Evolutionary conservation across 2,329 filamentous ascomycete genomes (phyloP).

Genomic region (Trichoderma gracile): DNA sequence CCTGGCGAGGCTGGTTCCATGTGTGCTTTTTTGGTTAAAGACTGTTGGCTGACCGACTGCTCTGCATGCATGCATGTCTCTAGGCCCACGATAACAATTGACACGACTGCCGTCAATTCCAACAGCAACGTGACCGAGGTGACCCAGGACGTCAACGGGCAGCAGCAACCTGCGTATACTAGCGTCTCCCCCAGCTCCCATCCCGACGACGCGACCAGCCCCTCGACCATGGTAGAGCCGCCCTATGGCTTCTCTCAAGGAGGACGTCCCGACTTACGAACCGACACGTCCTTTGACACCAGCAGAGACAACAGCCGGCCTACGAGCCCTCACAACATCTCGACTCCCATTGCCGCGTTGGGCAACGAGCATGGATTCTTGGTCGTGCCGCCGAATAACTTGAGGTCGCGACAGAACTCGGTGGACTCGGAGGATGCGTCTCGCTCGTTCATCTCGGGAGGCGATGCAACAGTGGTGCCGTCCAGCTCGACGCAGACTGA

Average conservation of each 20-base stretch:
- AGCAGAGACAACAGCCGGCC: slow-evolving; percentile 65
- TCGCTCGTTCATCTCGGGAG: slow-evolving; percentile 60
- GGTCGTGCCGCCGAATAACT: slow-evolving; percentile 60
- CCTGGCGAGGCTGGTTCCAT: slow-evolving; percentile 19
- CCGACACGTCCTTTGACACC: slow-evolving; percentile 61
- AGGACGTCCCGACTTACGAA: slow-evolving; percentile 48
- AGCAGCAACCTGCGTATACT: slow-evolving; percentile 27
- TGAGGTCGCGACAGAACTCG: slow-evolving; percentile 66
- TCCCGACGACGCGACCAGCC: slow-evolving; percentile 45
- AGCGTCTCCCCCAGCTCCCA: slow-evolving; percentile 40
- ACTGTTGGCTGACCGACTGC: slow-evolving; percentile 16
- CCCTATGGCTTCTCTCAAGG: slow-evolving; percentile 33
- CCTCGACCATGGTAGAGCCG: slow-evolving; percentile 41
- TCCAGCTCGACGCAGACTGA: slow-evolving; percentile 48
- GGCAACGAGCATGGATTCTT: slow-evolving; percentile 58
- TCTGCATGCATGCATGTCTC: slow-evolving; percentile 30
- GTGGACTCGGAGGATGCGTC: slow-evolving; percentile 66
- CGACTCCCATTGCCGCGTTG: slow-evolving; percentile 54
- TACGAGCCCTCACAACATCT: slow-evolving; percentile 72
- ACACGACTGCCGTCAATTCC: slow-evolving; percentile 48
- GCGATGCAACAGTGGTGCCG: slow-evolving; percentile 59
- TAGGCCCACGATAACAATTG: slow-evolving; percentile 58
- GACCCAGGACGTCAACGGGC: slow-evolving; percentile 33
- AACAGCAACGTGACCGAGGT: slow-evolving; percentile 35
- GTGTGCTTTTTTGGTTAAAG: background rate